These are phyloP conservation scores for Psilocybe cubensis DNA, from an alignment of 768 basidiomycete species.

Conservation along the genomic window DNA sequence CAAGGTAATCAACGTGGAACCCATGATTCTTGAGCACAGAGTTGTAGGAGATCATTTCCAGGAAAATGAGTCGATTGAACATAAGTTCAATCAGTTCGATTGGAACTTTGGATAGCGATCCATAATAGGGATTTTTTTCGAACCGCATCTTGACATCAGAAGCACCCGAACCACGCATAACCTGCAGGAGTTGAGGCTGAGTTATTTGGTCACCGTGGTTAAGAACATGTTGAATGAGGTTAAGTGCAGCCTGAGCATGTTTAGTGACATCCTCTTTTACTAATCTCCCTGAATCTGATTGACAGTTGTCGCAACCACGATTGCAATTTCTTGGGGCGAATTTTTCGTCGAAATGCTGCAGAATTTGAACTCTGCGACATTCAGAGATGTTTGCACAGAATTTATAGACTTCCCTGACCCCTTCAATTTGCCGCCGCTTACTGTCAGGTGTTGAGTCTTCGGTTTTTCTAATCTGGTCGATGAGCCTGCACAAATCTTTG, in stretches of 20 bases:
- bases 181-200: constrained; percentile 56
- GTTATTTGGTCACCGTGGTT: constrained; percentile 58
- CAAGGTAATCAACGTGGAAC: constrained; percentile 55
- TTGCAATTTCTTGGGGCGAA: constrained; percentile 73
- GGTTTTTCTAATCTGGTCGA: constrained; percentile 63
- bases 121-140: constrained; percentile 52
- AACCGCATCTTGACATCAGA: constrained; percentile 49
- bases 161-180: constrained; percentile 68
- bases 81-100: constrained; percentile 66
- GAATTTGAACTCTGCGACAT: constrained; percentile 86
- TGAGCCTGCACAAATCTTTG: constrained; percentile 56
- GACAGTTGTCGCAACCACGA: constrained; percentile 84
- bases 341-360: constrained; percentile 85
- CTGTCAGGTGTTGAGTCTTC: constrained; percentile 54
- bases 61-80: constrained; percentile 55
- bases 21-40: constrained; percentile 46
- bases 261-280: constrained; percentile 63
- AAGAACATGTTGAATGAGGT: constrained; percentile 53
- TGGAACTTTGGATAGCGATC: constrained; percentile 52
- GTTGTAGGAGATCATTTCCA: constrained; percentile 53
- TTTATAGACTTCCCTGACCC: constrained; percentile 68
- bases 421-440: constrained; percentile 67
- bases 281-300: constrained; percentile 42
- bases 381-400: constrained; percentile 83
- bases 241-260: constrained; percentile 57